These are phyloP conservation scores for Petunia hybrid DNA, from an alignment of 305 asterid genomes.

Conservation along the genomic window DNA sequence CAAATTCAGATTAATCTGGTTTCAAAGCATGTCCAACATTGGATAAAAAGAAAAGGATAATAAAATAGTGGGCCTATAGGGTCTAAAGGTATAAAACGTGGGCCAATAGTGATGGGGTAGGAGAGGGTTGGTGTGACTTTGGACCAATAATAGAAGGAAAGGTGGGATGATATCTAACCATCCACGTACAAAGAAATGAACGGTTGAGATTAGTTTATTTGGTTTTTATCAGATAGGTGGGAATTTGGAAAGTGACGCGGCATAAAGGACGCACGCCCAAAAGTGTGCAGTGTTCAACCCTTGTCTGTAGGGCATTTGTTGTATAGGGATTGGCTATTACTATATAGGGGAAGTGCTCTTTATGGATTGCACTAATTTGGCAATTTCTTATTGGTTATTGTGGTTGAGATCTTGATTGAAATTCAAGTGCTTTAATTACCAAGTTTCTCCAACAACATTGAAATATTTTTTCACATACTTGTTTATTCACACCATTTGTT, in stretches of 20 bases:
- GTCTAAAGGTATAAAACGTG: constrained; percentile 47
- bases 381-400: constrained; percentile 16
- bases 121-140: constrained; percentile 56
- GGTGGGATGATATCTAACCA: constrained; percentile 50
- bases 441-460: not conserved
- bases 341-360: not conserved
- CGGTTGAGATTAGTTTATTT: constrained; percentile 39
- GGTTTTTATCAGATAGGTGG: not conserved
- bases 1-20: too few relatives aligned
- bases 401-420: constrained; percentile 28
- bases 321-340: not conserved
- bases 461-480: too few relatives aligned
- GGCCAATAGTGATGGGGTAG: constrained; percentile 52
- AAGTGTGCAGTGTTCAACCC: constrained; percentile 19
- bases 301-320: constrained; percentile 23
- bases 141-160: constrained; percentile 45
- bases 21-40: too few relatives aligned
- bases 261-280: constrained; percentile 29
- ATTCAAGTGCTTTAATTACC: constrained; percentile 3
- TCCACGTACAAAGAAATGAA: constrained; percentile 45
- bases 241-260: constrained; percentile 28
- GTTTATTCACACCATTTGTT: too few relatives aligned
- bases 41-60: not conserved
- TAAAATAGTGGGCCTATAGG: constrained; percentile 34
- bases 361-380: constrained; percentile 14